Base-by-base conservation (phyloP, 306 rosid genomes). In the Quercus bicolor region DNA sequence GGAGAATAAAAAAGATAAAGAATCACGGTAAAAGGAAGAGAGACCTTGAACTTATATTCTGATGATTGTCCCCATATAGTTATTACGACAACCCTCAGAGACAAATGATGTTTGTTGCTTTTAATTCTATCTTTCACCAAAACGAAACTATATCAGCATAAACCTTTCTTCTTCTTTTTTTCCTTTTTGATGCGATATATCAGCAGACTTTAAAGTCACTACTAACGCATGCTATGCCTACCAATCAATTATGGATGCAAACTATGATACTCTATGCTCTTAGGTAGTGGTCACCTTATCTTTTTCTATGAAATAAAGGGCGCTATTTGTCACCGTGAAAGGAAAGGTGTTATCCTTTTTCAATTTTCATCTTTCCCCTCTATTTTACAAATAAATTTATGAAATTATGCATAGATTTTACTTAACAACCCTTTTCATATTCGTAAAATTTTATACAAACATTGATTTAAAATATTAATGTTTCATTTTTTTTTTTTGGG, bases 41-140 rank as follows among this genome's bases (percentile, higher is more conserved):
- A 37, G 69, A 7, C 29, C 64, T 37, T 34, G 31, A 13, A 12
- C 34, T 6, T 14, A 5, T 37, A 74, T 59, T 59, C 59, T 8
- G 64, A 26, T 19, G 18, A 15, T 16, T 73, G 52, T 26, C 59
- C 68, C 66, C 61, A 45, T 20, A 29, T 56, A 37, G 45, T 77
- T 53, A 33, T 68, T 66, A 68, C 56, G 33, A 68, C 29, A 15
- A 59, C 55, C 78, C 73, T 19, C 73, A 55, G 6, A 55, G 40
- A 72, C 40, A 68, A 77, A 68, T 77, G 75, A 69, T 72, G 75
- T 40, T 16, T 37, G 20, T 20, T 45, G 19, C 71, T 26, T 26
- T 34, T 21, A 13, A 19, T 70, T 69, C 21, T n/a, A 23, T 60
- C 31, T 24, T 60, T 12, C 5, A 60, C 13, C 31, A 26, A 14